These are phyloP conservation scores for Filobasidium wieringae DNA, from an alignment of 768 basidiomycete species.

Conservation along the genomic window DNA sequence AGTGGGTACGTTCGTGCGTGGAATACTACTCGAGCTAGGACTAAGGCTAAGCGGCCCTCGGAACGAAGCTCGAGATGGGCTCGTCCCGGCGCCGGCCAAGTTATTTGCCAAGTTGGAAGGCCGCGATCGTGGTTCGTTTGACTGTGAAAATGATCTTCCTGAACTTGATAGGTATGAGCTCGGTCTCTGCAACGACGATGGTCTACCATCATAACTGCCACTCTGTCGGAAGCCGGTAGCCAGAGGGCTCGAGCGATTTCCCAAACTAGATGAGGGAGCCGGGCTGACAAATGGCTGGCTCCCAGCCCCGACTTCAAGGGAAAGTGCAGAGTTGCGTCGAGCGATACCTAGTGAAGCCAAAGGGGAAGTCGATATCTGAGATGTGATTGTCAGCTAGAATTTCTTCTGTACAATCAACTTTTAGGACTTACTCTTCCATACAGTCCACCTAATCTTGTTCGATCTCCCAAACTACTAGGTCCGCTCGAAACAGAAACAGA, in stretches of 20 bases:
- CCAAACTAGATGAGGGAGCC: slow-evolving; percentile 11
- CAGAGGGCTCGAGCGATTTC: not conserved
- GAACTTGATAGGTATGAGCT: slow-evolving; percentile 37
- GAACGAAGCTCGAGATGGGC: slow-evolving; percentile 23
- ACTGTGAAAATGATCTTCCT: slow-evolving; percentile 36
- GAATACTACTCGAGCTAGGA: not conserved
- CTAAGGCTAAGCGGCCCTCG: slow-evolving; percentile 18
- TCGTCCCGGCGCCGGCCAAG: slow-evolving; percentile 12
- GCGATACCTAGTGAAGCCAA: not conserved
- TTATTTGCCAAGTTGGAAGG: slow-evolving; percentile 14
- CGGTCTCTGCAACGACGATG: slow-evolving; percentile 14
- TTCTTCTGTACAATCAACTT: too few relatives aligned
- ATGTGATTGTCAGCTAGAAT: not conserved
- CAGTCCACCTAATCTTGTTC: not conserved
- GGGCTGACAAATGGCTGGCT: not conserved
- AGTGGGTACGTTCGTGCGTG: not conserved
- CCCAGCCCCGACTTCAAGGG: not conserved
- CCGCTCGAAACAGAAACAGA: not conserved
- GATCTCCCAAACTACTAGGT: not conserved
- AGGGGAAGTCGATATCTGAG: slow-evolving; percentile 1
- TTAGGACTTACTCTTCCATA: not conserved
- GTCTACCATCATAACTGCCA: slow-evolving; percentile 16
- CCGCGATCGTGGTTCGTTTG: slow-evolving; percentile 22
- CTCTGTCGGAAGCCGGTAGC: not conserved
- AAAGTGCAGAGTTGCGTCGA: not conserved